Evolutionary conservation across 805 yeast species (phyloP).

Genomic region (Candida taoyuanica): DNA sequence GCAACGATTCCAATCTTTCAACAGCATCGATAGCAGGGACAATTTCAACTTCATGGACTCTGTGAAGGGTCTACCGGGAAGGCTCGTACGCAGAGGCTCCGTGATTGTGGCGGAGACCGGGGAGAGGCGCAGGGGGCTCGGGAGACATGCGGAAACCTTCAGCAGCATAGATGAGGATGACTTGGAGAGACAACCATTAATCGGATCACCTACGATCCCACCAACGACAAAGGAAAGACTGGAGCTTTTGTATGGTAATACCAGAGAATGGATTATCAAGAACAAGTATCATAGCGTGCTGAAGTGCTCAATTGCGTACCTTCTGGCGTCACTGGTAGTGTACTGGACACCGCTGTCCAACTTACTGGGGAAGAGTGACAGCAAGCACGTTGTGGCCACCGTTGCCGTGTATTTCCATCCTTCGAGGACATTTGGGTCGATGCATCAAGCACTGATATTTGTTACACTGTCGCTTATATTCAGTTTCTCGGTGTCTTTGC

Average conservation of each 20-base stretch:
- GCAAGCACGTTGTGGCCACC: conserved; percentile 79
- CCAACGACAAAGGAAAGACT: background rate
- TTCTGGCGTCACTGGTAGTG: conserved; percentile 69
- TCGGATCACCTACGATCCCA: conserved; percentile 1
- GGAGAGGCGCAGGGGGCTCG: conserved; percentile 21
- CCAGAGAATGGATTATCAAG: conserved; percentile 1
- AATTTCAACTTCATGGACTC: conserved; percentile 12
- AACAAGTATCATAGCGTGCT: conserved; percentile 32
- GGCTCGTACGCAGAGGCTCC: conserved; percentile 29
- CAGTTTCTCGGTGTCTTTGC: conserved; percentile 47
- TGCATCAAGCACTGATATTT: conserved; percentile 68
- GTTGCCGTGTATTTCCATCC: conserved; percentile 85
- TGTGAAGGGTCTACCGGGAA: conserved; percentile 12
- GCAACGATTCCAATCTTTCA: conserved; percentile 20
- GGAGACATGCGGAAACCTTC: conserved; percentile 1
- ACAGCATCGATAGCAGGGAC: conserved; percentile 19
- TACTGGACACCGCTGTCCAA: conserved; percentile 47
- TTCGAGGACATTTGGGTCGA: conserved; percentile 70
- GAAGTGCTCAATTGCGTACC: conserved; percentile 72
- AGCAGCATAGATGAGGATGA: conserved; percentile 7
- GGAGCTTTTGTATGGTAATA: background rate
- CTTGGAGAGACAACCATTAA: conserved; percentile 16
- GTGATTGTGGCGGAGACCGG: conserved; percentile 45
- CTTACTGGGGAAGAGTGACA: conserved; percentile 59
- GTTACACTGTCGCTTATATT: conserved; percentile 51